These are phyloP conservation scores for Tuber aestivum DNA, from an alignment of 495 filamentous ascomycete genomes.

Conservation along the genomic window DNA sequence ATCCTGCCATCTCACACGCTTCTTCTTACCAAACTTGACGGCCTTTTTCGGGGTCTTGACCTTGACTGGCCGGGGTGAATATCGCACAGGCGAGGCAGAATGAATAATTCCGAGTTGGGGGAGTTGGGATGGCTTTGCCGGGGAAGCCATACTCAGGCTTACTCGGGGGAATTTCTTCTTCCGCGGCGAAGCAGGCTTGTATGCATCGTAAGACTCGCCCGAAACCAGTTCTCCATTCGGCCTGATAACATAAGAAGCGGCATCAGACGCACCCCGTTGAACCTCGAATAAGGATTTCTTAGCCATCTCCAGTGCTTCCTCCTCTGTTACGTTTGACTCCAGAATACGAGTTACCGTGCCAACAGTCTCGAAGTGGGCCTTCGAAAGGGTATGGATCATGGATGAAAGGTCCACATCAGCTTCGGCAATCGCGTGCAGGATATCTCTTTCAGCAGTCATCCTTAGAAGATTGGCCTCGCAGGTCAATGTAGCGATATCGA, in stretches of 20 bases:
- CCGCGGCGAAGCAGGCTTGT: slow-evolving; percentile 18
- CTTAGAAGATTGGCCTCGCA: slow-evolving; percentile 81
- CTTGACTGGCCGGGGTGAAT: slow-evolving; percentile 52
- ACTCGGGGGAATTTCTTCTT: slow-evolving; percentile 15
- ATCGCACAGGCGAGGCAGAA: slow-evolving; percentile 37
- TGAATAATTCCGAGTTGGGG: slow-evolving; percentile 35
- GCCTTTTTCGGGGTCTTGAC: slow-evolving; percentile 74
- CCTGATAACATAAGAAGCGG: slow-evolving; percentile 77
- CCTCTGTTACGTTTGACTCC: slow-evolving; percentile 61
- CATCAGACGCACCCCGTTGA: slow-evolving; percentile 64
- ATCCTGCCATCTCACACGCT: slow-evolving; percentile 86
- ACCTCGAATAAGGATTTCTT: slow-evolving; percentile 72
- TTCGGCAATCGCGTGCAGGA: slow-evolving; percentile 67
- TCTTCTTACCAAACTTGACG: slow-evolving; percentile 61
- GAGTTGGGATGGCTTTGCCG: slow-evolving; percentile 31
- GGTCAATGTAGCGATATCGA: slow-evolving; percentile 64
- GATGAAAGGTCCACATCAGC: slow-evolving; percentile 72
- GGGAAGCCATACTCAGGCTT: slow-evolving; percentile 41
- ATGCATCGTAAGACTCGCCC: slow-evolving; percentile 47
- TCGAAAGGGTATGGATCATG: slow-evolving; percentile 72
- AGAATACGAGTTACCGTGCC: slow-evolving; percentile 72
- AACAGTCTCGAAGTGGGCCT: slow-evolving; percentile 87
- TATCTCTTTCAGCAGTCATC: slow-evolving; percentile 74
- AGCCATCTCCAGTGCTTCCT: slow-evolving; percentile 73
- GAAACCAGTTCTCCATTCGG: slow-evolving; percentile 69